Conservation (phyloP, 2,329 filamentous ascomycete genomes). For the Tricladium varicosporioides region DNA sequence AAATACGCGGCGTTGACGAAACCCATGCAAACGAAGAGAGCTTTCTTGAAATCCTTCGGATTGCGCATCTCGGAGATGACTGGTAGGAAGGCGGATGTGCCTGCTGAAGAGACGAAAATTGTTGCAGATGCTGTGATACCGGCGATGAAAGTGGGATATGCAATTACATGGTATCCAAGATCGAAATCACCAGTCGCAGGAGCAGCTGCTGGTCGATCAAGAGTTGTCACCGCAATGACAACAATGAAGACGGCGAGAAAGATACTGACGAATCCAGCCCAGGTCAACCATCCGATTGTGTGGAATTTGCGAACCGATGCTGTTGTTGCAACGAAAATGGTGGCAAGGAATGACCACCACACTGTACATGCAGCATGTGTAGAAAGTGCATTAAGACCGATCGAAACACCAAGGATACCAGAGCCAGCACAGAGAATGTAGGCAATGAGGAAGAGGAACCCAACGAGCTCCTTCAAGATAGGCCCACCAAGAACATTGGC, state of each 20-base stretch:
- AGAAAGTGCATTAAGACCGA: conserved; percentile 58
- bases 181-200: conserved; percentile 58
- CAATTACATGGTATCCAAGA: conserved; percentile 56
- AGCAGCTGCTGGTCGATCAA: conserved; percentile 57
- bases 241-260: conserved; percentile 55
- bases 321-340: conserved; percentile 45
- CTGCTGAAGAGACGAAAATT: conserved; percentile 59
- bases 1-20: conserved; percentile 57
- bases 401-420: conserved; percentile 58
- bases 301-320: conserved; percentile 57
- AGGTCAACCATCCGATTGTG: conserved; percentile 61
- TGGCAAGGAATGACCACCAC: conserved; percentile 53
- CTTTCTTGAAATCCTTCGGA: conserved; percentile 58
- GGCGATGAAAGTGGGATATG: conserved; percentile 54
- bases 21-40: conserved; percentile 57
- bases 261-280: conserved; percentile 57
- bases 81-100: conserved; percentile 59
- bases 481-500: conserved; percentile 52
- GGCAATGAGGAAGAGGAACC: conserved; percentile 54
- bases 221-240: conserved; percentile 53
- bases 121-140: conserved; percentile 57
- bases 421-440: conserved; percentile 56
- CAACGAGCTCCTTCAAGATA: conserved; percentile 50
- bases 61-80: conserved; percentile 65
- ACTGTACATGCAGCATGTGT: conserved; percentile 58